Evolutionary conservation across 352 stramenopile species (phyloP), one percentile per base, ranked within the genome.

Genomic region (Bremia lactucae): DNA sequence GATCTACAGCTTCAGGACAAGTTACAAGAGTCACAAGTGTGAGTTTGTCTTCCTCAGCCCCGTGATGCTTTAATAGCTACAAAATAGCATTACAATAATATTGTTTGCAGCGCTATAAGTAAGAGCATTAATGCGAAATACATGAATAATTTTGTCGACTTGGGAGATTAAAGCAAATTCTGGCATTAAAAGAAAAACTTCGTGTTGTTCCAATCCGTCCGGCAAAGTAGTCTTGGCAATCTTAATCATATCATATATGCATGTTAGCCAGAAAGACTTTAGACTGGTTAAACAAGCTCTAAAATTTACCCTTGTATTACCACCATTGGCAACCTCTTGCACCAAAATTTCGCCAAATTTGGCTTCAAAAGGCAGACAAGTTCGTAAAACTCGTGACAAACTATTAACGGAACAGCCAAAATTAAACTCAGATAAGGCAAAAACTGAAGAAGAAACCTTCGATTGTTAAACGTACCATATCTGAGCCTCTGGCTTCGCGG

Each of bases 11-110:
- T 46, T 87, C 76, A 0, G 73, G 79, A 39, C 74, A 86, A 21
- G 76, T 91, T 7, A 89, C 72, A 6, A 91, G 63, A 10, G 76
- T 85, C 14, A 89, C 74, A 2, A 91, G 58, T 18, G 78, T 87
- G 31, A 91, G 82, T 44, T 88, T 75, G 29, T 83, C 73, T 34
- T 87, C 63, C 22, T 80, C 59, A 0, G 87, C 79, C 20, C 76
- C 76, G 46, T 83, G 56, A 16, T 87, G 69, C 23, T 68, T 76
- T 29, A 91, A 49, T 20, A 85, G 52, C 75, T 91, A 28, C 16
- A 38, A 41, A 34, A 5, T 16, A 49, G 4, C 15, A 42, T 8
- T 36, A n/a, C n/a, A n/a, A n/a, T n/a, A n/a, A n/a, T n/a, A n/a
- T n/a, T n/a, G n/a, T n/a, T n/a, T n/a, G n/a, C n/a, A n/a, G n/a